phyloP scores from a whole-genome alignment of 2,329 filamentous ascomycete species.

The Paraphoma sp. region DNA sequence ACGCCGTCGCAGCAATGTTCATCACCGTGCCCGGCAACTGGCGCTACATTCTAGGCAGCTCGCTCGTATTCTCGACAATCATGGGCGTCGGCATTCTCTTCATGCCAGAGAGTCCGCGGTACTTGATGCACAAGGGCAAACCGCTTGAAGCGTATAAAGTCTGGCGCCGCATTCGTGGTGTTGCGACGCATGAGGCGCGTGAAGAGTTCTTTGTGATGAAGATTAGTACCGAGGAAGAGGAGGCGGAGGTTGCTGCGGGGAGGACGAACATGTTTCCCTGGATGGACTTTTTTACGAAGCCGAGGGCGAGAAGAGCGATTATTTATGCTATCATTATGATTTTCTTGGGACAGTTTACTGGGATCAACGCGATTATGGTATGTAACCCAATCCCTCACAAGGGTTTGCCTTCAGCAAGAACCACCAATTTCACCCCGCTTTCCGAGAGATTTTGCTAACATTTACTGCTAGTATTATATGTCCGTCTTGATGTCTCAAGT shows the following conservation, averaged over 20 bases:
- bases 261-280: constrained; percentile 67
- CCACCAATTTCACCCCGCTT: no score
- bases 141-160: constrained; percentile 68
- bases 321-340: constrained; percentile 75
- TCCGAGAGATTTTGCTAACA: no score
- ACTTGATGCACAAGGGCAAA: constrained; percentile 71
- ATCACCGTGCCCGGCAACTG: constrained; percentile 73
- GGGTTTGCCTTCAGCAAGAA: no score
- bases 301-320: constrained; percentile 63
- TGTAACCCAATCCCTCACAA: neutral
- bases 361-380: constrained; percentile 73
- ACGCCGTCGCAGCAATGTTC: constrained; percentile 76
- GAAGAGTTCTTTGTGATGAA: constrained; percentile 79
- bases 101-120: constrained; percentile 73
- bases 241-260: constrained; percentile 58
- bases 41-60: constrained; percentile 77
- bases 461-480: neutral
- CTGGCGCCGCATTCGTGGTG: constrained; percentile 75
- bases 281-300: constrained; percentile 76
- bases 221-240: constrained; percentile 63
- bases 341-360: constrained; percentile 75
- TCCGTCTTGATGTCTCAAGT: constrained; percentile 69
- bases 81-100: constrained; percentile 71
- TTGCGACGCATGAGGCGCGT: constrained; percentile 61
- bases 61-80: constrained; percentile 71